Percentiles rank a stretch among this genome's conserved stretches.
Evolutionary conservation across 2,329 filamentous ascomycete genomes (phyloP).

Genomic region (Calcarisporium arbuscula): DNA sequence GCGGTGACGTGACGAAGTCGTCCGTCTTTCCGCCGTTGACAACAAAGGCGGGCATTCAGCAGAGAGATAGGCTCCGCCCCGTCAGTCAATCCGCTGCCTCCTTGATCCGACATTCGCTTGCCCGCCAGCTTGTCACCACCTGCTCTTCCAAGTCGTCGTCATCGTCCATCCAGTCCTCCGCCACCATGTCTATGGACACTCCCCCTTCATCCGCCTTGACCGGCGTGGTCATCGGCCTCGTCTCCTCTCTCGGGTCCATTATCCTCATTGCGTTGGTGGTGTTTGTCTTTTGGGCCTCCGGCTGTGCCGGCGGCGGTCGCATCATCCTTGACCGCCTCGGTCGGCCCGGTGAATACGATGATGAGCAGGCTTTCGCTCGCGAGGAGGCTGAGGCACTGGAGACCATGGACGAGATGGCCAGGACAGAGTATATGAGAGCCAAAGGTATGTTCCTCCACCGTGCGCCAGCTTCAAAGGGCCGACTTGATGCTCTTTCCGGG

Average conservation of each 20-base stretch:
- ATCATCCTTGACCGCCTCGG: constrained; percentile 93
- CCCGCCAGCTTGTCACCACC: too few relatives aligned
- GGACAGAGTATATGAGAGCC: constrained; percentile 85
- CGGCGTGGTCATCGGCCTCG: constrained; percentile 88
- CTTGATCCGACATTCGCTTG: too few relatives aligned
- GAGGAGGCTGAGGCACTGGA: constrained; percentile 95
- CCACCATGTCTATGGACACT: constrained; percentile 23
- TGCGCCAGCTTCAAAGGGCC: background rate
- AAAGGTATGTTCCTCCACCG: constrained; percentile 60
- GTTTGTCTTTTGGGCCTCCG: constrained; percentile 81
- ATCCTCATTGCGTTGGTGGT: constrained; percentile 76
- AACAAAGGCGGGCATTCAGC: too few relatives aligned
- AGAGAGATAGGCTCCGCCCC: too few relatives aligned
- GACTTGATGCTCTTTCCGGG: background rate
- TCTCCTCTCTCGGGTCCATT: constrained; percentile 90
- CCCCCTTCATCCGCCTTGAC: constrained; percentile 45
- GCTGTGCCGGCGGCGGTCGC: constrained; percentile 67
- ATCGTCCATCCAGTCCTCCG: constrained; percentile 7
- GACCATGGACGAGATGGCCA: constrained; percentile 87
- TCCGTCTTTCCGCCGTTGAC: too few relatives aligned
- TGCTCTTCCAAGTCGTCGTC: too few relatives aligned
- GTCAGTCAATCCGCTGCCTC: too few relatives aligned
- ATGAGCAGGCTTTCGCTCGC: constrained; percentile 88
- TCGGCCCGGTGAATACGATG: constrained; percentile 91
- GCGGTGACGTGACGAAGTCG: too few relatives aligned